These are phyloP conservation scores for Tuber calosporum DNA, from an alignment of 495 filamentous ascomycete species.

Conservation along the genomic window DNA sequence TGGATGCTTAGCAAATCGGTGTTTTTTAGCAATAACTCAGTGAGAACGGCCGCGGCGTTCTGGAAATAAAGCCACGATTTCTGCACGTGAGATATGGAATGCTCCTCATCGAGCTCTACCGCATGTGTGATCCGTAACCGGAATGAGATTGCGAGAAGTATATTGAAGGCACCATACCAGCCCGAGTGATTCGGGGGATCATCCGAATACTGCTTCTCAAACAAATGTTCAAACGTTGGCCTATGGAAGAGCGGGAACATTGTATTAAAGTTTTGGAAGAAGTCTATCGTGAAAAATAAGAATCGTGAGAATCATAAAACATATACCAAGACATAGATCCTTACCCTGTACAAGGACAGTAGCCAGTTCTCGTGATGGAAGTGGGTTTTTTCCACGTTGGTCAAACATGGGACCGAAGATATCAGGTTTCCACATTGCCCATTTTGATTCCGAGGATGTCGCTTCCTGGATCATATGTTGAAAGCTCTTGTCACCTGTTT, in stretches of 20 bases:
- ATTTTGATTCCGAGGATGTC: slow-evolving; percentile 57
- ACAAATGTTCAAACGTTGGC: slow-evolving; percentile 93
- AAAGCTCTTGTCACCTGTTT: slow-evolving; percentile 89
- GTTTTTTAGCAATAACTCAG: slow-evolving; percentile 89
- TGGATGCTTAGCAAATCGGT: slow-evolving; percentile 96
- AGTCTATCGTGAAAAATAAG: slow-evolving; percentile 50
- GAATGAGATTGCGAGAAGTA: slow-evolving; percentile 85
- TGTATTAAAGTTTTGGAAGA: slow-evolving; percentile 97
- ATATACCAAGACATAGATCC: slow-evolving; percentile 11
- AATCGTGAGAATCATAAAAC: slow-evolving; percentile 21
- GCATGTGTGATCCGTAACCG: slow-evolving; percentile 91
- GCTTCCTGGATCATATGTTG: slow-evolving; percentile 88
- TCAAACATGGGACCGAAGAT: slow-evolving; percentile 90
- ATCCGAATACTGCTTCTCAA: slow-evolving; percentile 82
- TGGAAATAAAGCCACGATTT: slow-evolving; percentile 94
- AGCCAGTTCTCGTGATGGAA: slow-evolving; percentile 75
- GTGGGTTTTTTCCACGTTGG: slow-evolving; percentile 69
- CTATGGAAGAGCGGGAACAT: slow-evolving; percentile 97
- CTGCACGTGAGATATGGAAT: slow-evolving; percentile 44
- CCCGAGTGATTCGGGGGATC: slow-evolving; percentile 94
- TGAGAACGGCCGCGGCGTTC: slow-evolving; percentile 87
- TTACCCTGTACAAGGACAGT: slow-evolving; percentile 62
- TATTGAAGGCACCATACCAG: slow-evolving; percentile 97
- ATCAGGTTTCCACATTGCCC: slow-evolving; percentile 93
- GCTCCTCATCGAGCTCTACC: slow-evolving; percentile 78